A percentile compares a stretch with the other conserved stretches of the same genome.
phyloP scores from a whole-genome alignment of 352 stramenopile species.

The Halophytophthora batemanensis region DNA sequence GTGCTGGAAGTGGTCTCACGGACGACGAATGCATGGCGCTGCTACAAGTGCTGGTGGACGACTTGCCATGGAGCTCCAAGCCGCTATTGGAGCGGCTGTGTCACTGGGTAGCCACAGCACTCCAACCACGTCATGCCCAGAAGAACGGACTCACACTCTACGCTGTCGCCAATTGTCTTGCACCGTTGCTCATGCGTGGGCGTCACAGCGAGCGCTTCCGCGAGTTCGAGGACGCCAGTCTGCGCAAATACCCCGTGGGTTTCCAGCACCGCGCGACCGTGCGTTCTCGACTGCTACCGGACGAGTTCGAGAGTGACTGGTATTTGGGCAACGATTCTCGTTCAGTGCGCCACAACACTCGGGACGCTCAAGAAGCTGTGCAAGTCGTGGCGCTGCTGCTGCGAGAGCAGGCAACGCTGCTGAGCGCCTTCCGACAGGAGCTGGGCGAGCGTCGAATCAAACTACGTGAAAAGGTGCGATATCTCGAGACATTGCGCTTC shows the following conservation, averaged over 20 bases:
- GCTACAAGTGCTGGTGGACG: slow-evolving; percentile 71
- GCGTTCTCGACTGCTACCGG: slow-evolving; percentile 48
- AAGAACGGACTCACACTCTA: slow-evolving; percentile 75
- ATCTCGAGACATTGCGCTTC: slow-evolving; percentile 65
- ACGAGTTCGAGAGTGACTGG: slow-evolving; percentile 40
- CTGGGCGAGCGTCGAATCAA: slow-evolving; percentile 37
- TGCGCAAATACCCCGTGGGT: slow-evolving; percentile 72
- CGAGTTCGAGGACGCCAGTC: slow-evolving; percentile 60
- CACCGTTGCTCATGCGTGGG: slow-evolving; percentile 60
- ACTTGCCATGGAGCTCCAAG: slow-evolving; percentile 80
- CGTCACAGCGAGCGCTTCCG: slow-evolving; percentile 54
- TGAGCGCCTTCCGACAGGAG: slow-evolving; percentile 63
- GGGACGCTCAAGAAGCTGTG: slow-evolving; percentile 66
- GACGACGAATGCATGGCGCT: slow-evolving; percentile 55
- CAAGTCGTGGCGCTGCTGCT: slow-evolving; percentile 65
- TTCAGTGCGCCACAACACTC: slow-evolving; percentile 47
- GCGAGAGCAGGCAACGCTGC: slow-evolving; percentile 45
- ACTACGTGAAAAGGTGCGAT: slow-evolving; percentile 62
- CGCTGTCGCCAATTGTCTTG: slow-evolving; percentile 56
- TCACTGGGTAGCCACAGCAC: slow-evolving; percentile 55
- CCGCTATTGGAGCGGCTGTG: slow-evolving; percentile 70
- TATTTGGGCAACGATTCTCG: slow-evolving; percentile 34
- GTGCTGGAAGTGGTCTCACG: slow-evolving; percentile 29
- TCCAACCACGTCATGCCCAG: slow-evolving; percentile 53
- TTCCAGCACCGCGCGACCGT: slow-evolving; percentile 52